Evolutionary conservation across 2,329 filamentous ascomycete genomes (phyloP).

Genomic region (Plenodomus tracheiphilus): DNA sequence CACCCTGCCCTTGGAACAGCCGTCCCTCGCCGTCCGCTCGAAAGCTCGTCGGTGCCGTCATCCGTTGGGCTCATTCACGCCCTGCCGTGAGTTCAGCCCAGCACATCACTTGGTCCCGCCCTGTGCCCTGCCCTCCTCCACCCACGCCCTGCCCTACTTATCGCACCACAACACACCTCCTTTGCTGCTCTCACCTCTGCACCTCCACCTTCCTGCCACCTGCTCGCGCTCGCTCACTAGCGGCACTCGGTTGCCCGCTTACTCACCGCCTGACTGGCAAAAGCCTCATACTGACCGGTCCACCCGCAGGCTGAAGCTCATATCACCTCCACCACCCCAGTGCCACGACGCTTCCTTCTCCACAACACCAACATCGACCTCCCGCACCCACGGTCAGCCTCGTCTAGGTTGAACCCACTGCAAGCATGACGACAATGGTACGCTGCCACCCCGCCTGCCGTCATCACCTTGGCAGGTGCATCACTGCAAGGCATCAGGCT

Average conservation of each 20-base stretch:
- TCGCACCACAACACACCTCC: slow-evolving; percentile 16
- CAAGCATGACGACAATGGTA: slow-evolving; percentile 67
- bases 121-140: slow-evolving; percentile 12
- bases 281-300: slow-evolving; percentile 47
- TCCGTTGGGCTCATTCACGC: slow-evolving; percentile 45
- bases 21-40: slow-evolving; percentile 12
- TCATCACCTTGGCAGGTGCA: slow-evolving; percentile 14
- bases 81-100: slow-evolving; percentile 42
- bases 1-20: slow-evolving; percentile 18
- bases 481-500: slow-evolving; percentile 22
- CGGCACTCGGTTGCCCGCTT: slow-evolving; percentile 37
- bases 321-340: slow-evolving; percentile 23
- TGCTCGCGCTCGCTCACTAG: slow-evolving; percentile 23
- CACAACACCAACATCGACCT: not conserved
- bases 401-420: slow-evolving; percentile 34
- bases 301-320: slow-evolving; percentile 43
- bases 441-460: slow-evolving; percentile 44
- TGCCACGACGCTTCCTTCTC: slow-evolving; percentile 24
- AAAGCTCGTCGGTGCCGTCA: slow-evolving; percentile 25
- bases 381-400: slow-evolving; percentile 35
- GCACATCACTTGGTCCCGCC: slow-evolving; percentile 28
- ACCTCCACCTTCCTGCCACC: slow-evolving; percentile 14
- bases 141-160: slow-evolving; percentile 13
- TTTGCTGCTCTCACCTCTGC: slow-evolving; percentile 9
- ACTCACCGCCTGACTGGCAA: slow-evolving; percentile 49